Percentiles rank a stretch among this genome's conserved stretches.
Evolutionary conservation across 228 moss, liverwort and hornwort species (phyloP).

Genomic region (Sphagnum fallax): DNA sequence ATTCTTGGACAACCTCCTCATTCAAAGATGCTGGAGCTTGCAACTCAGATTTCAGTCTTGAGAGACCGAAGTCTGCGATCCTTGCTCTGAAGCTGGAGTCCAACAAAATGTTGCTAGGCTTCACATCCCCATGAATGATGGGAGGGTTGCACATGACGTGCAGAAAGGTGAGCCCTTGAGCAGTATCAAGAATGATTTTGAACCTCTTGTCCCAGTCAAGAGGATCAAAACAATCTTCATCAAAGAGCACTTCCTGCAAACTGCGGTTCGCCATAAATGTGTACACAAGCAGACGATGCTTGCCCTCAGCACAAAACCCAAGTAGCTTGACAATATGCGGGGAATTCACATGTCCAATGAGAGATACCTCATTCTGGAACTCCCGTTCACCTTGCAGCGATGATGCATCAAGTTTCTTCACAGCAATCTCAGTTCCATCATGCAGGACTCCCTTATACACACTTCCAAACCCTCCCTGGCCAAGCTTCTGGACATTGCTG

Average conservation of each 20-base stretch:
- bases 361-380: slow-evolving; percentile 60
- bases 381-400: slow-evolving; percentile 57
- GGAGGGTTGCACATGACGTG: slow-evolving; percentile 59
- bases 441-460: slow-evolving; percentile 48
- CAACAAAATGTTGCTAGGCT: slow-evolving; percentile 53
- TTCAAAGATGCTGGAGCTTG: slow-evolving; percentile 36
- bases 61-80: slow-evolving; percentile 56
- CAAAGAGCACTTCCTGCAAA: slow-evolving; percentile 53
- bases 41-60: slow-evolving; percentile 65
- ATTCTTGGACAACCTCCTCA: slow-evolving; percentile 61
- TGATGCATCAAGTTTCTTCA: slow-evolving; percentile 53
- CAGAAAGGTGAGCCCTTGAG: slow-evolving; percentile 43
- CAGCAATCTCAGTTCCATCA: slow-evolving; percentile 46
- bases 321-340: slow-evolving; percentile 48
- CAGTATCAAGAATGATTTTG: slow-evolving; percentile 54
- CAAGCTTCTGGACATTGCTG: slow-evolving; percentile 36
- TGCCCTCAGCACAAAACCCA: slow-evolving; percentile 50
- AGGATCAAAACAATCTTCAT: slow-evolving; percentile 39
- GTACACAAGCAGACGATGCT: slow-evolving; percentile 52
- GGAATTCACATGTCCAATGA: slow-evolving; percentile 50
- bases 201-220: slow-evolving; percentile 47
- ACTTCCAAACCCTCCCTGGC: slow-evolving; percentile 60
- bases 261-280: slow-evolving; percentile 57
- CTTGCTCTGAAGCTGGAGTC: slow-evolving; percentile 47
- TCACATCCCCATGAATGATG: slow-evolving; percentile 58